phyloP scores from a whole-genome alignment of 805 yeast genomes.

The Yarrowia sp. region DNA sequence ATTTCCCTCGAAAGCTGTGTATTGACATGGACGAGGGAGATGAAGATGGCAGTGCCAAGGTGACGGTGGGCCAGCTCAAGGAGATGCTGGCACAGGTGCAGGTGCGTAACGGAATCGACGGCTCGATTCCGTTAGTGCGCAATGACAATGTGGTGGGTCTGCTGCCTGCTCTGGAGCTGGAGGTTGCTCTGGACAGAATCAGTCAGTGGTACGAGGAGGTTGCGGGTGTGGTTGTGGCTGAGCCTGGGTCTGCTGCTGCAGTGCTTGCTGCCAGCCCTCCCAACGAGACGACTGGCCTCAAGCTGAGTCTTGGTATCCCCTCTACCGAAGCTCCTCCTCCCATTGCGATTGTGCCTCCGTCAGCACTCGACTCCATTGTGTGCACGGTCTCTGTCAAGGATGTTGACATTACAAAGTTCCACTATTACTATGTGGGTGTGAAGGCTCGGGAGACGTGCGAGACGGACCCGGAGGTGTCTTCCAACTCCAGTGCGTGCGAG shows the following conservation, averaged over 20 bases:
- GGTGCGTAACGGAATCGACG: conserved; percentile 47
- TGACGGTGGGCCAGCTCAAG: conserved; percentile 39
- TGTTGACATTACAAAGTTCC: conserved; percentile 15
- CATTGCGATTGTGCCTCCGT: neutral
- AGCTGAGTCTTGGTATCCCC: neutral
- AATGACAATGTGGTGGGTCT: conserved; percentile 44
- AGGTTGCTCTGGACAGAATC: conserved; percentile 48
- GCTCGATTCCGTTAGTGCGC: conserved; percentile 49
- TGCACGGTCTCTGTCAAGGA: conserved; percentile 21
- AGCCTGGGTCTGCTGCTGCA: neutral
- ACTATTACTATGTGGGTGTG: conserved; percentile 1
- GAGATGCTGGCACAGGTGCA: conserved; percentile 42
- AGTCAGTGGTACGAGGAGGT: conserved; percentile 29
- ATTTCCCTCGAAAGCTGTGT: conserved; percentile 31
- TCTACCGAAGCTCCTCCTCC: neutral
- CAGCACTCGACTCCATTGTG: neutral
- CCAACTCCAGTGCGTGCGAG: neutral
- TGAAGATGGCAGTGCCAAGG: conserved; percentile 32
- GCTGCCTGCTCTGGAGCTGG: conserved; percentile 50
- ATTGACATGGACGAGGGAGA: conserved; percentile 42
- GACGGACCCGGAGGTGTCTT: neutral
- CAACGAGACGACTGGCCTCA: neutral
- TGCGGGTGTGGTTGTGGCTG: neutral
- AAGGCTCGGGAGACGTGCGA: conserved; percentile 10
- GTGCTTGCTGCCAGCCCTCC: neutral